A percentile compares a stretch with the other conserved stretches of the same genome.
phyloP scores from a whole-genome alignment of 768 basidiomycete species.

The Kwoniella mangroviensis region DNA sequence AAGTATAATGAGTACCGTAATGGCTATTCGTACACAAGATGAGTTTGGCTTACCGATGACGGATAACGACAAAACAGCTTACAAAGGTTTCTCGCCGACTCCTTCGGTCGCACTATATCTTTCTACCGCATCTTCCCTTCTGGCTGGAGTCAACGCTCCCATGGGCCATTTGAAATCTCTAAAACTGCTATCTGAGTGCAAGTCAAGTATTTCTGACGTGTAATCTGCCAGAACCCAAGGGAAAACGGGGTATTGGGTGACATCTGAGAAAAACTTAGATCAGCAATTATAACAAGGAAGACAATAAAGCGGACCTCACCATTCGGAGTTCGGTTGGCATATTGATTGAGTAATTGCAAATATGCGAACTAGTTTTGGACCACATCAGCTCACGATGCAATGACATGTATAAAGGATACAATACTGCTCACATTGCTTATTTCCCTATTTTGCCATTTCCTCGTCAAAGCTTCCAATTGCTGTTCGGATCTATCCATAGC shows the following conservation, averaged over 20 bases:
- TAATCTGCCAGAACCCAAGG: conserved; percentile 90
- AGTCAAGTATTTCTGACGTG: conserved; percentile 63
- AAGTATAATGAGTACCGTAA: conserved; percentile 85
- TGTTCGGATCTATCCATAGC: conserved; percentile 49
- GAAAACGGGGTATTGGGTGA: conserved; percentile 88
- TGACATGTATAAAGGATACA: not conserved
- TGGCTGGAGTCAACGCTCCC: conserved; percentile 79
- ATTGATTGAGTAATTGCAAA: conserved; percentile 83
- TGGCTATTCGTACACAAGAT: conserved; percentile 24
- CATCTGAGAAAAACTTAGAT: conserved; percentile 60
- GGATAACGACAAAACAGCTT: conserved; percentile 10
- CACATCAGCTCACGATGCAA: conserved; percentile 8
- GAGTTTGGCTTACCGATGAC: not conserved
- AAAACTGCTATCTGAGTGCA: conserved; percentile 39
- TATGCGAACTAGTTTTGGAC: conserved; percentile 72
- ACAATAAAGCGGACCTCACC: conserved; percentile 55
- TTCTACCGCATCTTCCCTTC: conserved; percentile 74
- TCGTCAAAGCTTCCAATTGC: conserved; percentile 54
- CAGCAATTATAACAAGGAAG: conserved; percentile 8
- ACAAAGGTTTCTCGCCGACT: conserved; percentile 81
- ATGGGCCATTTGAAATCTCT: conserved; percentile 80
- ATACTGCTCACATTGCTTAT: conserved; percentile 76
- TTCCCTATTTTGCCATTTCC: conserved; percentile 85
- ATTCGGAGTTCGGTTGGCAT: conserved; percentile 88
- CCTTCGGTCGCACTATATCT: conserved; percentile 72